Conservation (phyloP, 495 filamentous ascomycete genomes). For the Cryomyces minteri region DNA sequence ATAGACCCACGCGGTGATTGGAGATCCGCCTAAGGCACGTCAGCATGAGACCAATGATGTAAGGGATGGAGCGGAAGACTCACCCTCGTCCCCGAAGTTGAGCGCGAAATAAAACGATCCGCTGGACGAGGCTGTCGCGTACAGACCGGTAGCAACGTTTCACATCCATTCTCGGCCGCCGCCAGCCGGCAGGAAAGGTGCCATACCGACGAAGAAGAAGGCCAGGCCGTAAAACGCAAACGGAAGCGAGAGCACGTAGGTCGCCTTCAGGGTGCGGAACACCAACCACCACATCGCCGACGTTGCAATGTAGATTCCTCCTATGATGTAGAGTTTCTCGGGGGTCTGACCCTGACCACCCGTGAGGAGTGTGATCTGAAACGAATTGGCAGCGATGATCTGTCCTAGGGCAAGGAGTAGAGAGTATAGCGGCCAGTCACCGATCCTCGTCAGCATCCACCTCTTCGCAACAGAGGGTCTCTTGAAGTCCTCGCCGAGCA, state of each 20-base stretch:
- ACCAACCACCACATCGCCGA: conserved; percentile 43
- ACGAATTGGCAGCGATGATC: conserved; percentile 47
- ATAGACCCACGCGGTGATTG: conserved; percentile 43
- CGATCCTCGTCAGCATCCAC: conserved; percentile 20
- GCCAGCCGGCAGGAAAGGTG: conserved; percentile 21
- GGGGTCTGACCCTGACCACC: conserved; percentile 41
- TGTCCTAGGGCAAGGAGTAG: conserved; percentile 50
- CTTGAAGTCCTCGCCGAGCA: conserved; percentile 43
- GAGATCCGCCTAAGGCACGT: conserved; percentile 17
- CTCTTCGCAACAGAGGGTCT: conserved; percentile 44
- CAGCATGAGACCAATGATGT: too few species aligned
- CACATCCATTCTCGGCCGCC: conserved; percentile 29
- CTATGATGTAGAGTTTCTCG: conserved; percentile 42
- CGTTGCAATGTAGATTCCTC: conserved; percentile 38
- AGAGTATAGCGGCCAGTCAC: conserved; percentile 57
- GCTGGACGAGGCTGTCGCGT: conserved; percentile 37
- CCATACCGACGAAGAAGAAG: conserved; percentile 44
- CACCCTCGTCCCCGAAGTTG: conserved; percentile 48
- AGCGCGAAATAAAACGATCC: conserved; percentile 45
- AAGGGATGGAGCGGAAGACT: too few species aligned
- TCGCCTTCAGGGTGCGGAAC: conserved; percentile 35
- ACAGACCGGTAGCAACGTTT: conserved; percentile 39
- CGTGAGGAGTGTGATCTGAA: conserved; percentile 46
- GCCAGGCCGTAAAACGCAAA: conserved; percentile 44
- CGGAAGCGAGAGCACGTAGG: conserved; percentile 35